These are phyloP conservation scores for Ophiostoma ulmi DNA, from an alignment of 2,329 filamentous ascomycete genomes.

Conservation along the genomic window DNA sequence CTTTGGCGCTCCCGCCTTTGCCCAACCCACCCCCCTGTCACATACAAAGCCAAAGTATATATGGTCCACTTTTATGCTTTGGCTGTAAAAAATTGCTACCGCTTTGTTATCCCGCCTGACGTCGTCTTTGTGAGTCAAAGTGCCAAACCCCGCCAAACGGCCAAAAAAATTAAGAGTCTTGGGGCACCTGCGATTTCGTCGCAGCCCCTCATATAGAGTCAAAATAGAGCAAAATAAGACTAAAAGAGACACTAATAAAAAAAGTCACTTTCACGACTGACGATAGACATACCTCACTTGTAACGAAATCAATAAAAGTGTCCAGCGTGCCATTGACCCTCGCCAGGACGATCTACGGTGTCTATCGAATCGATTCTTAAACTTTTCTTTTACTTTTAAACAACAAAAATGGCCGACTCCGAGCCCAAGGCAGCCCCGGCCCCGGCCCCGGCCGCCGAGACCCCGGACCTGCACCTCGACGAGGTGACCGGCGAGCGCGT, in stretches of 20 bases:
- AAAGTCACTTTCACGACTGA: not conserved
- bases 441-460: slow-evolving; percentile 18
- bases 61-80: slow-evolving; percentile 5
- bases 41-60: not conserved
- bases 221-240: slow-evolving; percentile 11
- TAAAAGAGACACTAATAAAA: slow-evolving; percentile 9
- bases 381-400: not conserved
- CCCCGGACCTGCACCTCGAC: slow-evolving; percentile 66
- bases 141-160: slow-evolving; percentile 20
- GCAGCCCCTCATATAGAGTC: slow-evolving; percentile 19
- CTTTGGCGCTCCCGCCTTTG: slow-evolving; percentile 2
- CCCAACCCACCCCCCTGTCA: slow-evolving; percentile 9
- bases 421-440: slow-evolving; percentile 19
- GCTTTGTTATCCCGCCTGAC: slow-evolving; percentile 2
- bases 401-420: slow-evolving; percentile 26
- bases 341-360: not conserved
- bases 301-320: not conserved
- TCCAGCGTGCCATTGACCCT: not conserved
- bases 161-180: slow-evolving; percentile 12
- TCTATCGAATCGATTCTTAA: not conserved
- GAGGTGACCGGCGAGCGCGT: slow-evolving; percentile 78
- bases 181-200: slow-evolving; percentile 8
- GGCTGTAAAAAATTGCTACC: slow-evolving; percentile 11
- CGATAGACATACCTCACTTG: not conserved
- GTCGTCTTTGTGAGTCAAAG: slow-evolving; percentile 26